Base-by-base conservation (phyloP, 768 basidiomycete species). In the Boletus reticuloceps region DNA sequence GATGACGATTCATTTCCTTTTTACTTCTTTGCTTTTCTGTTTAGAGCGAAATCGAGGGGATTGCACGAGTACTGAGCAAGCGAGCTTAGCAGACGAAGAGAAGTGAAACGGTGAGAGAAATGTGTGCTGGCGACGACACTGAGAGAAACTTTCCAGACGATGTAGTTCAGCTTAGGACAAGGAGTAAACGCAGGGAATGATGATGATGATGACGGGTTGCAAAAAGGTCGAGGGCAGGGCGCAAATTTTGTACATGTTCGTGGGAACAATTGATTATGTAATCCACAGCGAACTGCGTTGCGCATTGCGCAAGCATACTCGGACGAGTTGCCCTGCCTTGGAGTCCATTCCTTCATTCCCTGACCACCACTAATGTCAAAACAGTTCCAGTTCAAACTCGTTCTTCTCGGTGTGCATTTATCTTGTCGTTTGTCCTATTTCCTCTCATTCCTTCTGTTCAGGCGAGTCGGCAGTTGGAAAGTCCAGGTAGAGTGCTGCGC, bases 381-480 rank as follows among this genome's bases (percentile, higher is more conserved):
- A 72, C 91, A 94, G 75, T 90, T 82, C 63, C 91, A 93, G 74
- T 97, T 96, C 79, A 98, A 98, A 73, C 89, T 98, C 62, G 96
- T 98, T 59, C 83, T 98, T 44, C 84, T 98, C 58, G 97, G 97
- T 91, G 58, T 60, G 76, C 14, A 19, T 34, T 31, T 1, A 13
- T 5, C n/a, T 20, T 11, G 5, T 44, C 14, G 2, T 11, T 5
- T 40, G 4, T n/a, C 3, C 10, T 6, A 9, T 16, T 1, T 36
- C 14, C n/a, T 27, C 59, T 63, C 36, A 68, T 59, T 12, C 56
- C 25, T 43, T 54, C 13, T 32, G 27, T 46, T 40, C 67, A 97
- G 94, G 95, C 65, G 95, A 98, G 78, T 94, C 91, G 39, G 96
- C 97, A 42, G 97, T 99, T 47, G 97, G 97, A 50, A 99, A 99